A percentile compares a stretch with the other conserved stretches of the same genome.
phyloP scores from a whole-genome alignment of 495 filamentous ascomycete genomes.

The Aspergillus leporis region DNA sequence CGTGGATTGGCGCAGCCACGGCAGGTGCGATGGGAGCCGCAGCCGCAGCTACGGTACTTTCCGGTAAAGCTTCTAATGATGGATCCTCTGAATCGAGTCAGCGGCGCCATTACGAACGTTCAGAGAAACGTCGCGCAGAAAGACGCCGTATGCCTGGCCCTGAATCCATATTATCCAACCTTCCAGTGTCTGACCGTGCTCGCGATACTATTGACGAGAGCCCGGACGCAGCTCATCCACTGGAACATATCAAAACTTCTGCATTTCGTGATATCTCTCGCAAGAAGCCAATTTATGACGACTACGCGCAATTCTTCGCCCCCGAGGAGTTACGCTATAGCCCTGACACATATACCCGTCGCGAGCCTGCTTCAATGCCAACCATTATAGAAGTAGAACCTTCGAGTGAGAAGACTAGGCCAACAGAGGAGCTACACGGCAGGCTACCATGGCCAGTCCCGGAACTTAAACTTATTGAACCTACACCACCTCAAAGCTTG shows the following conservation, averaged over 20 bases:
- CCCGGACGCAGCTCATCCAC: conserved; percentile 7
- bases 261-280: conserved; percentile 26
- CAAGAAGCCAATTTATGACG: conserved; percentile 36
- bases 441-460: conserved; percentile 52
- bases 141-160: conserved; percentile 30
- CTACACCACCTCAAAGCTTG: conserved; percentile 50
- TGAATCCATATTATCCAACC: conserved; percentile 21
- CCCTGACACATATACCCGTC: conserved; percentile 19
- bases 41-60: conserved; percentile 40
- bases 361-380: conserved; percentile 28
- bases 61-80: conserved; percentile 40
- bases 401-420: conserved; percentile 17
- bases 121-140: conserved; percentile 43
- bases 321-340: conserved; percentile 40
- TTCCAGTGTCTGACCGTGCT: conserved; percentile 19
- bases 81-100: conserved; percentile 33
- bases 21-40: conserved; percentile 51
- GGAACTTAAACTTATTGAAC: conserved; percentile 46
- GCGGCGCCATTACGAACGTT: conserved; percentile 30
- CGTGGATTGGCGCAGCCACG: conserved; percentile 47
- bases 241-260: conserved; percentile 25
- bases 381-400: conserved; percentile 38
- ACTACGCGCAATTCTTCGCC: conserved; percentile 46
- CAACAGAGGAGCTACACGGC: conserved; percentile 29
- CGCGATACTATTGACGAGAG: conserved; percentile 17